Base-by-base conservation (phyloP, 139 green algal genomes). In the Desmodesmus armatus region DNA sequence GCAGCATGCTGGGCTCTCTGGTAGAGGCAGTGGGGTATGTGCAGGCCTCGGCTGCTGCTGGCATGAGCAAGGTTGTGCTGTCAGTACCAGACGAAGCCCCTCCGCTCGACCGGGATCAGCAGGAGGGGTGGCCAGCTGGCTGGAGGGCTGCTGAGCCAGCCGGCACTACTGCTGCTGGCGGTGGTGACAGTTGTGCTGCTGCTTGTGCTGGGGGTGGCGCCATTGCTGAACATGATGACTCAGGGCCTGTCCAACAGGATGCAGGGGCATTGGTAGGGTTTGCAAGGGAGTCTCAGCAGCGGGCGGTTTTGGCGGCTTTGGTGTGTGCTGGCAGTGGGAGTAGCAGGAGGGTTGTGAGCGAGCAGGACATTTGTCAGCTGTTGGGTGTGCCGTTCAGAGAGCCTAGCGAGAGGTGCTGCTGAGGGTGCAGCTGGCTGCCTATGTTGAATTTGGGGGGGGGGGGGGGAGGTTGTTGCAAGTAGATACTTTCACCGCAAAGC, bases 301-400 rank as follows among this genome's bases (percentile, higher is more conserved):
- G 39, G 40, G 62, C 33, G 11, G 3, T 29, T 40, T 39, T 84
- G 41, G 31, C 19, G 3, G 41, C 27, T 29, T 25, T 65, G 29
- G 78, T 75, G 33, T 27, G 19, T 37, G 58, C 41, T 51, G 78
- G 78, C 17, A 13, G 5, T 66, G 78, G 62, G 7, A 76, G 43
- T 66, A 60, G 29, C 29, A 21, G 78, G 49, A 49, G 55, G 5
- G 55, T 82, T 23, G 5, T 44, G 47, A 35, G 31, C 0, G 79
- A 85, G 44, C 25, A 66, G 47, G 41, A 85, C 49, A 6, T 85
- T 41, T 85, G 78, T 55, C 29, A 69, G 63, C 39, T 85, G 63
- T 41, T 85, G 79, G 47, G 79, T 2, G 31, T 85, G 15, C 79
- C 79, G 2, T 85, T 53, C 43, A 21, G 55, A 43, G 15, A 53